Evolutionary conservation across 345 rosid genomes (phyloP).

Genomic region (Theobroma cacao): DNA sequence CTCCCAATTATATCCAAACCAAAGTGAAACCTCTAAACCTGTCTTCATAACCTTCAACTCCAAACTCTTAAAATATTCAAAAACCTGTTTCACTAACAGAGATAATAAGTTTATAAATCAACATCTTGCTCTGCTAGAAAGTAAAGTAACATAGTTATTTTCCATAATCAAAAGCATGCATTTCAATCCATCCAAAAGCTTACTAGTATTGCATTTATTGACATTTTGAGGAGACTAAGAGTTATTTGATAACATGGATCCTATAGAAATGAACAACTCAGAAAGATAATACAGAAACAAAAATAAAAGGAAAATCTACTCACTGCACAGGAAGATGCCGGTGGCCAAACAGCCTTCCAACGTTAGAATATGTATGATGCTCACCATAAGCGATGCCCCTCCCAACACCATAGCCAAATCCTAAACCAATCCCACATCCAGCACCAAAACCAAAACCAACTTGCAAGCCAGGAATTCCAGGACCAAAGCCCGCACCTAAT

Average conservation of each 20-base stretch:
- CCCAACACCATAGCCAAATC: conserved; percentile 85
- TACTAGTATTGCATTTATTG: not conserved
- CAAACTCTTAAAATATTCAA: not conserved
- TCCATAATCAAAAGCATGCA: not conserved
- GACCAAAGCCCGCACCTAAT: conserved; percentile 76
- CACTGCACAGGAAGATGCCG: conserved; percentile 43
- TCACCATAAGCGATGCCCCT: conserved; percentile 74
- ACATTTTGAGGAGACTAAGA: not conserved
- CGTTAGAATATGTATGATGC: conserved; percentile 42
- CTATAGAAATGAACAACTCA: not conserved
- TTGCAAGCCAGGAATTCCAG: conserved; percentile 82
- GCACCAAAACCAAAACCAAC: conserved; percentile 75
- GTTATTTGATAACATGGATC: not conserved
- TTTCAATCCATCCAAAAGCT: not conserved
- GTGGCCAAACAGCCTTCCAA: conserved; percentile 36
- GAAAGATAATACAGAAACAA: not conserved
- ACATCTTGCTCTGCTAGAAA: not conserved
- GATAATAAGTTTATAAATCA: not conserved
- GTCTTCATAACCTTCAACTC: not conserved
- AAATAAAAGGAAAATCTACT: conserved; percentile 19
- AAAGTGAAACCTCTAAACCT: not conserved
- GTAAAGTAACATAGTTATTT: not conserved
- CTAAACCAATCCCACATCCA: conserved; percentile 88
- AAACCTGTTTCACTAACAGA: not conserved
- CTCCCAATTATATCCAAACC: not conserved